Evolutionary conservation across 306 rosid genomes (phyloP), one percentile per base, ranked within the genome.

Genomic region (Pachyrhizus erosus): DNA sequence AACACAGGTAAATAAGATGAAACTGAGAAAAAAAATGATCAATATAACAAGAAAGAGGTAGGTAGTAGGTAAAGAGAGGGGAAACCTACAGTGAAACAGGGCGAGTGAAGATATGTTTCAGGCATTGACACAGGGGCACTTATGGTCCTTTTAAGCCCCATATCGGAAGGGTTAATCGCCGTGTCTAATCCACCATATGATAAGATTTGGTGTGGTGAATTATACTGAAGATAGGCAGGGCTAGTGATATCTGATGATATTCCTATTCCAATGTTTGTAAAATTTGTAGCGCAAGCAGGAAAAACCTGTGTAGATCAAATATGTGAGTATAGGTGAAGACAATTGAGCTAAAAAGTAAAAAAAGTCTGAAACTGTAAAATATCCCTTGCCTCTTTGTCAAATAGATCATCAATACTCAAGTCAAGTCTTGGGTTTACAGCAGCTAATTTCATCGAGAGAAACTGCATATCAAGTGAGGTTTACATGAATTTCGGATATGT

Each of bases 391-490:
- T 91, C 96, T 93, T 90, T 91, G 23, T 86, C 73, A 70, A 92
- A 87, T 29, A 92, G 81, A 77, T 96, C 97, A 20, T 93, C 96
- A 18, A 85, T 42, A 83, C 92, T 87, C 82, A 93, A 87, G 71
- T 92, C 94, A 55, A 91, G 87, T 60, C 93, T 82, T 55, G 96
- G 92, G 74, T 93, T 96, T 2, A 96, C 94, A 75, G 97, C 70
- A 72, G 98, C 98, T 80, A 96, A 86, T 91, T 96, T 96, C 99
- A 96, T 93, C 33, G 99, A 93, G 86, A 96, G 86, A 84, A 96
- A 96, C 99, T 96, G 94, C 87, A 86, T 67, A 83, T 49, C 23
- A 43, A 45, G 40, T 70, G 75, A 31, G 75, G 7, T 42, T 23
- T 23, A 42, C 34, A 21, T 2, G n/a, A 69, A 42, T 70, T 70